phyloP scores from a whole-genome alignment of 2,329 filamentous ascomycete species.

The Drechslerella coelobrocha region DNA sequence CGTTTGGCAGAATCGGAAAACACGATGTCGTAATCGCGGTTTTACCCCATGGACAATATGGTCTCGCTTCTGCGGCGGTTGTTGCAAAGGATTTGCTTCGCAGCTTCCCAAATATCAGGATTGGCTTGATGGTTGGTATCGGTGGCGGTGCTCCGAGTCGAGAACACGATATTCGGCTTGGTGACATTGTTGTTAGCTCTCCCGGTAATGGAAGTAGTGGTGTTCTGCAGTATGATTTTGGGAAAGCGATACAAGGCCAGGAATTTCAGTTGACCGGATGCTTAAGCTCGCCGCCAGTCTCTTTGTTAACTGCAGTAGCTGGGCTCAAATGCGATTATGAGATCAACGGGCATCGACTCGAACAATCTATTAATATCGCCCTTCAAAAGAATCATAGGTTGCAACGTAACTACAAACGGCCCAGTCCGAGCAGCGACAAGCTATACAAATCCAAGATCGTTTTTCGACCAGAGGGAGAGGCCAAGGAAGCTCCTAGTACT shows the following conservation, averaged over 20 bases:
- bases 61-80: constrained; percentile 13
- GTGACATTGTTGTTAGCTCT: constrained; percentile 30
- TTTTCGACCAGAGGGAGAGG: not conserved
- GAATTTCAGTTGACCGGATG: constrained; percentile 9
- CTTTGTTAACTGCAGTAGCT: constrained; percentile 8
- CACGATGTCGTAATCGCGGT: constrained; percentile 29
- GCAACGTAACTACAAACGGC: not conserved
- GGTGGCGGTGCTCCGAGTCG: constrained; percentile 30
- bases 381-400: not conserved
- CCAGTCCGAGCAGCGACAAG: not conserved
- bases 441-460: not conserved
- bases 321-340: constrained; percentile 1
- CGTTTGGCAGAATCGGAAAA: constrained; percentile 10
- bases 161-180: constrained; percentile 37
- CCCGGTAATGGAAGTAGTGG: constrained; percentile 5
- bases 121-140: constrained; percentile 23
- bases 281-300: constrained; percentile 11
- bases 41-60: constrained; percentile 19
- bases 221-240: constrained; percentile 41
- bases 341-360: not conserved
- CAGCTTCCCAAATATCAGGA: constrained; percentile 20
- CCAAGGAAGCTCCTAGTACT: too few relatives aligned
- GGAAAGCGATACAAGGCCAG: constrained; percentile 18
- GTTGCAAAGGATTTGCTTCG: constrained; percentile 20
- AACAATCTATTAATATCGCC: constrained; percentile 8